Evolutionary conservation across 2,329 filamentous ascomycete genomes (phyloP), one percentile per base, ranked within the genome.

Genomic region (Colletotrichum abscissum): DNA sequence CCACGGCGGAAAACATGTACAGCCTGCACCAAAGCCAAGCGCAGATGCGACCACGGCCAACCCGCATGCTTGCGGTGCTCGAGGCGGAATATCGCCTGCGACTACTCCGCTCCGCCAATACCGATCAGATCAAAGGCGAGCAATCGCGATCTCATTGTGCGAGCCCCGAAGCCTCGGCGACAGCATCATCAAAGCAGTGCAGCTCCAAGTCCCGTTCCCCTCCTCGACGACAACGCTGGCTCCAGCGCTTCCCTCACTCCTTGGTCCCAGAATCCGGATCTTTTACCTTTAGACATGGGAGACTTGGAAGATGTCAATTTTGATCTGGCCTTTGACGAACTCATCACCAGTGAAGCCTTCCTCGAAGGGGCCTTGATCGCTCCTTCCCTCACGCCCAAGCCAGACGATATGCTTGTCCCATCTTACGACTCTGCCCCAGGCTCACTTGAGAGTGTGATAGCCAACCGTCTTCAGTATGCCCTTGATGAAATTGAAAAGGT

Each of bases 1-100:
- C 84, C 84, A 5, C 80, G 86, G 69, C 87, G 88, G 59, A 91
- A 90, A 79, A 88, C 90, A 4, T 92, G 89, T 76, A 81, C 84
- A 4, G 85, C 86, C 30, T 91, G 90, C 80, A 89, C 86, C 60
- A 86, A 85, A 76, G 85, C 89, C 28, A 91, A 91, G 78, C 85
- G 89, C 16, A 87, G 86, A 60, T 91, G 90, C 78, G 87, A 89
- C 75, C 84, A 88, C 49, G 84, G 83, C 22, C 77, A 84, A 16
- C 89, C 89, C 2, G 77, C 83, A 14, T 92, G 90, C 76, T 79
- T 85, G 19, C 84, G 90, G 56, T 92, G 90, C 77, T 78, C 80
- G 0, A 85, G 86, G 69, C 84, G 88, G 33, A 79, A 81, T 1
- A 78, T 90, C 1, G 63, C 77, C 0, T 91, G 90, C 78, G 77